Base-by-base conservation (phyloP, 2,329 filamentous ascomycete species). In the Phaeosphaeria sp. region DNA sequence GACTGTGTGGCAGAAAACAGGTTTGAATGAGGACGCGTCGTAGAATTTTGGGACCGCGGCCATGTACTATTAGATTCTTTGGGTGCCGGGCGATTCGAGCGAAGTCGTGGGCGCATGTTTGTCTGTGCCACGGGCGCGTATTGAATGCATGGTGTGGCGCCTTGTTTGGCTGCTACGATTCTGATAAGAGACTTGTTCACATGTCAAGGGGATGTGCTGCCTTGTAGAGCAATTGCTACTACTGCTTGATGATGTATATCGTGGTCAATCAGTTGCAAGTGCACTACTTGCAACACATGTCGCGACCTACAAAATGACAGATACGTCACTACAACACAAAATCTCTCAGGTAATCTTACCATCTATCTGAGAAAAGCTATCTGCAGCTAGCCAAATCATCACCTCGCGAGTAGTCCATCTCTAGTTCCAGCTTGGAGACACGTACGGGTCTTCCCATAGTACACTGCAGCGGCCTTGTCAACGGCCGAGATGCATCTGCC, bases 1-100 rank as follows among this genome's bases (percentile, higher is more conserved):
- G 5, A 68, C 58, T 21, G 69, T 71, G 39, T 79, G 77, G 77
- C 72, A 76, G 50, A 73, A 74, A 44, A 73, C 76, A 47, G 75
- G 72, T 2, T 76, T 78, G 53, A 60, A 73, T 27, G 66, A 68
- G 18, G 65, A 62, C n/a, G 67, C 50, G 27, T 52, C 50, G 41
- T 52, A 47, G 30, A 15, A 11, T 48, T 41, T 43, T 21, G 41
- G 44, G 43, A 18, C 23, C 23, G 44, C 30, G 43, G 30, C 27
- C 18, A 54, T 23, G 51, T 54, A 47, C n/a, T 30, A 46, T 46
- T 33, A 46, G 22, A 18, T 27, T 43, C 41, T 43, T 43, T 43
- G 17, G 41, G 15, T 46, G 50, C 23, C 23, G 33, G 39, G 50
- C 50, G 50, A 30, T 52, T 52, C 50, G 50, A 52, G 50, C 21